A percentile compares a stretch with the other conserved stretches of the same genome.
These are phyloP conservation scores for Trichoderma sp. DNA, from an alignment of 2,329 filamentous ascomycete genomes.

Conservation along the genomic window DNA sequence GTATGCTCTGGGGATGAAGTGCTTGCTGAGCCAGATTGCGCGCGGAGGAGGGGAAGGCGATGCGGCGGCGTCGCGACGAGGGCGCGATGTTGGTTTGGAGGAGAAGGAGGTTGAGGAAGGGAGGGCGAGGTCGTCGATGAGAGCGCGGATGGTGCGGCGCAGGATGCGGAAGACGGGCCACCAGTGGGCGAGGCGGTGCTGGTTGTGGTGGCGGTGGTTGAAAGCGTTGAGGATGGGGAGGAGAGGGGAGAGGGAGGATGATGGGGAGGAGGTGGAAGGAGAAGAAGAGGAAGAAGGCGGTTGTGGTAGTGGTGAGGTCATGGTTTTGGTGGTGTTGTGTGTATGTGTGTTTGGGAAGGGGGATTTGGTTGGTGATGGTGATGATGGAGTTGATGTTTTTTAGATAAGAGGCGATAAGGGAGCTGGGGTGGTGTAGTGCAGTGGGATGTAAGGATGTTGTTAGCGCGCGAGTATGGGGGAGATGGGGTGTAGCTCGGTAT, in stretches of 20 bases:
- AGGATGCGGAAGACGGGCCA: slow-evolving; percentile 73
- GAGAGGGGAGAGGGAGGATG: slow-evolving; percentile 44
- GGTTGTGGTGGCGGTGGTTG: slow-evolving; percentile 85
- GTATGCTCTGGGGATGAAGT: slow-evolving; percentile 42
- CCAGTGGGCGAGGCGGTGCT: slow-evolving; percentile 81
- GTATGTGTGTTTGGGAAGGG: too few species aligned
- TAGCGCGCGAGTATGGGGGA: background rate
- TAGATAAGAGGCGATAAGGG: slow-evolving; percentile 14
- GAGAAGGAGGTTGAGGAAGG: background rate
- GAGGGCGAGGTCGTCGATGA: slow-evolving; percentile 44
- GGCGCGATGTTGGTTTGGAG: background rate
- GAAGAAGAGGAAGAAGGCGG: background rate
- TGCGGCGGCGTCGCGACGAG: background rate
- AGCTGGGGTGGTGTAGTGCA: background rate
- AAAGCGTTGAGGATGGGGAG: slow-evolving; percentile 68
- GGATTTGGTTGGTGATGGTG: too few species aligned
- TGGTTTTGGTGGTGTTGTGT: background rate
- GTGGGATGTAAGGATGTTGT: background rate
- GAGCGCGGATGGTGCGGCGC: slow-evolving; percentile 63
- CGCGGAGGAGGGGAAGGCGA: slow-evolving; percentile 16
- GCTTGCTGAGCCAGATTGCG: slow-evolving; percentile 38
- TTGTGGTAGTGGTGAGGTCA: slow-evolving; percentile 3
- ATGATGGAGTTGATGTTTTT: background rate
- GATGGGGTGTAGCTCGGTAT: background rate
- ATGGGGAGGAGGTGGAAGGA: slow-evolving; percentile 23